These are phyloP conservation scores for Sedum album DNA, from an alignment of 164 flowering plant species.

Conservation along the genomic window DNA sequence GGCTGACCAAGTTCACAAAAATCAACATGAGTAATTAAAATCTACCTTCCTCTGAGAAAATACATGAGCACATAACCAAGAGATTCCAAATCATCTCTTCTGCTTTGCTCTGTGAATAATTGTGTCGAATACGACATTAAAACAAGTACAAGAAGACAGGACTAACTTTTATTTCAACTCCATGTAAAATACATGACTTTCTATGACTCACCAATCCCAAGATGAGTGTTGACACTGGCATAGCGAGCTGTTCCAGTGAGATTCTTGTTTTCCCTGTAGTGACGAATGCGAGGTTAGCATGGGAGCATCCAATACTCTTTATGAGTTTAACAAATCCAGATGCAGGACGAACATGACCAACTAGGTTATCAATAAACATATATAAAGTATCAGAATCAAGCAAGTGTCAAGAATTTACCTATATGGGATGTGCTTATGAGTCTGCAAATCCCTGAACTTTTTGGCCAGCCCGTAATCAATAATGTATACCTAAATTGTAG, in stretches of 20 bases:
- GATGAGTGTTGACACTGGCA: constrained; percentile 69
- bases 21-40: not conserved
- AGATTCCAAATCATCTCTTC: constrained; percentile 73
- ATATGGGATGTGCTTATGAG: constrained; percentile 69
- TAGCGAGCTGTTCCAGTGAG: constrained; percentile 76
- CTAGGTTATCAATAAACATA: not conserved
- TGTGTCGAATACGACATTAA: not conserved
- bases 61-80: constrained; percentile 74
- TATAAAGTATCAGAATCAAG: not conserved
- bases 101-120: constrained; percentile 55
- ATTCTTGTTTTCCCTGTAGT: constrained; percentile 58
- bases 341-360: not conserved
- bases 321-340: not conserved
- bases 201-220: constrained; percentile 50
- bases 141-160: not conserved
- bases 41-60: constrained; percentile 63
- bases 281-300: constrained; percentile 3
- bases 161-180: not conserved
- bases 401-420: constrained; percentile 28
- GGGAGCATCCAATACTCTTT: not conserved
- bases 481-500: constrained; percentile 34
- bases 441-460: constrained; percentile 65
- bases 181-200: not conserved
- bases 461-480: constrained; percentile 73
- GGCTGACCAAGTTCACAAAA: not conserved